Evolutionary conservation across 164 flowering plant species (phyloP), one percentile per base, ranked within the genome.

Genomic region (Sedum album): DNA sequence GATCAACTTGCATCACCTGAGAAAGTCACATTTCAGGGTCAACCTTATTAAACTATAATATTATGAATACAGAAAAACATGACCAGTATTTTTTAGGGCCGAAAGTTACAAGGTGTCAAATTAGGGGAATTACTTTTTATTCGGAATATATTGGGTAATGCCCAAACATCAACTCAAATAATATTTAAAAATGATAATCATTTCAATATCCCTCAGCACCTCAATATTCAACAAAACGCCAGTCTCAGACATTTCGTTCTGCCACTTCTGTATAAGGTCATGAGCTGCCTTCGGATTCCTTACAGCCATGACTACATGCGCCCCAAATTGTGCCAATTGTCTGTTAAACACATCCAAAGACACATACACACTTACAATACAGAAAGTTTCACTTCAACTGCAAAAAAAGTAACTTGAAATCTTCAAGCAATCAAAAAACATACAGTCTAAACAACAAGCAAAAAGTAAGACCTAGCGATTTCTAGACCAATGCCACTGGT

Each of bases 231-330:
- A 85, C 68, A 94, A 96, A 28, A 90, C 85, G 63, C 91, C 90
- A 68, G 65, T 67, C 36, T 88, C 95, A 39, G 87, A 80, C 87
- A 87, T 82, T 39, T 89, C 89, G 51, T 62, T 71, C 73, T 91
- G 95, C 98, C 98, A 91, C 64, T 80, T 86, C 72, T 82, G 86
- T 60, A 89, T 85, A 81, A 93, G 77, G 13, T 82, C 96, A 31
- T 79, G 74, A 74, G 93, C 97, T 17, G 82, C 87, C 76, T 85
- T 82, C 0, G 87, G 49, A 35, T 89, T 91, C 74, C 97, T 85
- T 33, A 91, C 96, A 0, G 98, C 98, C 98, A 94, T 89, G 18
- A 94, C 85, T 38, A 94, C 91, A 77, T 91, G 98, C 8, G 90
- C 96, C 60, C 96, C 98, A 21, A 90, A 68, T 73, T 89, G 88